Evolutionary conservation across 2,329 filamentous ascomycete species (phyloP).

Genomic region (Gliomastix tumulicola): DNA sequence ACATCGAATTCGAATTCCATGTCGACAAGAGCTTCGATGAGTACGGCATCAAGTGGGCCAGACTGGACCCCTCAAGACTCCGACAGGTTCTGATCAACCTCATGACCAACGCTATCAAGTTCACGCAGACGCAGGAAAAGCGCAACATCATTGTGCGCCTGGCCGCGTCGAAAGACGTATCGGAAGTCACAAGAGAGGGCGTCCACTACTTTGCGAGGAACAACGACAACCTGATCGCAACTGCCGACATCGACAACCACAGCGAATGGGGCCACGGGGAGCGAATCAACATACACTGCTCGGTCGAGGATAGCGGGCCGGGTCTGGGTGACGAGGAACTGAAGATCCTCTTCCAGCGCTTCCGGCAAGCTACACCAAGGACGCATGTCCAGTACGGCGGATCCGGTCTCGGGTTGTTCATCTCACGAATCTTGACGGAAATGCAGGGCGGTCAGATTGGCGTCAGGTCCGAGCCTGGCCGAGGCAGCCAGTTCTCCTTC

Average conservation of each 20-base stretch:
- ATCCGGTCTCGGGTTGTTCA: constrained; percentile 66
- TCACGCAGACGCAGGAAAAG: constrained; percentile 52
- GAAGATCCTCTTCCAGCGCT: constrained; percentile 60
- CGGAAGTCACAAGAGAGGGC: constrained; percentile 26
- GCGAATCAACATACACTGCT: constrained; percentile 64
- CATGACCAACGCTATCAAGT: constrained; percentile 61
- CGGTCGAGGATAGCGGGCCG: constrained; percentile 66
- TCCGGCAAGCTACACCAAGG: constrained; percentile 60
- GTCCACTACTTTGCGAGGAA: constrained; percentile 40
- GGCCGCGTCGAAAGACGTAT: constrained; percentile 51
- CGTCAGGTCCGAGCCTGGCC: constrained; percentile 58
- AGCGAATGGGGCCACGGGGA: constrained; percentile 67
- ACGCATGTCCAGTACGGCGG: constrained; percentile 70
- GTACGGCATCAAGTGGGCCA: constrained; percentile 63
- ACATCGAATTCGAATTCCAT: constrained; percentile 63
- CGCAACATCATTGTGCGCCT: constrained; percentile 58
- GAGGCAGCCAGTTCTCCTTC: constrained; percentile 70
- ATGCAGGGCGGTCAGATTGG: constrained; percentile 74
- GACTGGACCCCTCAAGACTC: constrained; percentile 67
- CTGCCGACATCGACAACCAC: constrained; percentile 39
- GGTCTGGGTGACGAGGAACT: constrained; percentile 58
- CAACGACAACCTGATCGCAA: constrained; percentile 22
- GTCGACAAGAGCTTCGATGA: constrained; percentile 62
- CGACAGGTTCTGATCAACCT: constrained; percentile 73
- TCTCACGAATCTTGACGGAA: constrained; percentile 68